Base-by-base conservation (phyloP, 1,139 yeast genomes). In the Pichia sp. region DNA sequence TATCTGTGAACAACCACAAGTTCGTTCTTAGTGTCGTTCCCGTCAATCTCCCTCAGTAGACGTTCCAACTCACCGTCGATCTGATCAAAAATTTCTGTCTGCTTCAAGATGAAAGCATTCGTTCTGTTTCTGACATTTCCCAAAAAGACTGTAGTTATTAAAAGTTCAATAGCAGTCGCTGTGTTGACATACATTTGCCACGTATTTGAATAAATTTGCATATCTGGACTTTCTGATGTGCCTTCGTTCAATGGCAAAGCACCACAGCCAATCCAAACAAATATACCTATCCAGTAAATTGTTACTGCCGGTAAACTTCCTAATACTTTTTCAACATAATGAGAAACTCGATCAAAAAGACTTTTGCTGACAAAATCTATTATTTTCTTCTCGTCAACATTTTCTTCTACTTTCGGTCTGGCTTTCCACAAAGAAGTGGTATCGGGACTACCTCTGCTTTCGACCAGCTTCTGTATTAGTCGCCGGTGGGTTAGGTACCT, bases 101-200 rank as follows among this genome's bases (percentile, higher is more conserved):
- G 66, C 38, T 59, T 61, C 34, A 66, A 59, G 30, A 70, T 63
- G 51, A 58, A 71, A 29, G 60, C 56, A 52, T 68, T 68, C 47
- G 71, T 72, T 54, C 75, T 66, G 8, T 70, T 66, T 55, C 76
- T 67, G 44, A 72, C 67, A 54, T 72, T 72, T 54, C 70, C 74
- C 47, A 72, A 58, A 54, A 72, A 69, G 16, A 68, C 64, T 13
- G 71, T 64, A 16, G 69, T 64, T 10, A 72, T 59, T n/a, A 70
- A 59, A n/a, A 72, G 57, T n/a, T 66, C 66, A 5, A 72, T 74
- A 3, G 76, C 75, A 1, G 70, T 68, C 1, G 75, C 74, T 15
- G 75, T 72, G 59, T 73, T 73, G 43, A 72, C 69, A 55, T 70
- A 71, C 67, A 73, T 62, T 59, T 73, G 75, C 76, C 76, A 73